Evolutionary conservation across 495 filamentous ascomycete species (phyloP).

Genomic region (Astrothelium subdiscretum): DNA sequence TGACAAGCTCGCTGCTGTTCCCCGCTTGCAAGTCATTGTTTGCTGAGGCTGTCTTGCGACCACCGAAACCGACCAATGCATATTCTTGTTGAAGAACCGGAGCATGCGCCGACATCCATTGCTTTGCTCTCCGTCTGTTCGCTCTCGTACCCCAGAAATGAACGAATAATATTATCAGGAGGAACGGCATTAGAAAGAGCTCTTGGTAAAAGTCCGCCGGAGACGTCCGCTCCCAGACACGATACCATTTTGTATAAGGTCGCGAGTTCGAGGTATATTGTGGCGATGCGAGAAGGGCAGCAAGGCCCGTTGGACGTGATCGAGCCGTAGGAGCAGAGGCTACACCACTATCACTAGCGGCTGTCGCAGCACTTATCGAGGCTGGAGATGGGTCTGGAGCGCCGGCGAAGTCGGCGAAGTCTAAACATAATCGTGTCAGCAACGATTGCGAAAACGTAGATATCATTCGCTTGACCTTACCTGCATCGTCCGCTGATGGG

Average conservation of each 20-base stretch:
- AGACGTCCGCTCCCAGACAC: slow-evolving; percentile 78
- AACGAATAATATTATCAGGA: slow-evolving; percentile 60
- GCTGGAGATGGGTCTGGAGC: slow-evolving; percentile 27
- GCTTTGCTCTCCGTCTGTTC: slow-evolving; percentile 68
- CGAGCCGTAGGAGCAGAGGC: slow-evolving; percentile 35
- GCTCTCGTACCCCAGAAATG: slow-evolving; percentile 73
- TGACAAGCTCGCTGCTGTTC: slow-evolving; percentile 24
- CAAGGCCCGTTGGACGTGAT: slow-evolving; percentile 15
- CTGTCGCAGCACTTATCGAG: slow-evolving; percentile 30
- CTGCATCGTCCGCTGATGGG: slow-evolving; percentile 15
- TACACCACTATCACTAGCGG: slow-evolving; percentile 32
- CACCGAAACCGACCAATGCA: slow-evolving; percentile 71
- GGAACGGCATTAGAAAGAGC: slow-evolving; percentile 63
- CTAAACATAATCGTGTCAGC: too few relatives aligned
- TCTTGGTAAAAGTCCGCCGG: slow-evolving; percentile 77
- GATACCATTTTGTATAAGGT: slow-evolving; percentile 92
- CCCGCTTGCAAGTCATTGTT: slow-evolving; percentile 17
- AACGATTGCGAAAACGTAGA: too few relatives aligned
- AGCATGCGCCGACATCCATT: slow-evolving; percentile 67
- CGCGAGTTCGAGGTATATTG: slow-evolving; percentile 13
- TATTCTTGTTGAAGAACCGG: slow-evolving; percentile 69
- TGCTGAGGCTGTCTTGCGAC: slow-evolving; percentile 27
- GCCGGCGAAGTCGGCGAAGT: slow-evolving; percentile 40
- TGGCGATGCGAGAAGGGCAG: slow-evolving; percentile 3
- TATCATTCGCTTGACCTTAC: slow-evolving; percentile 4